Evolutionary conservation across 2,329 filamentous ascomycete species (phyloP).

Genomic region (Fusarium sarcochroum): DNA sequence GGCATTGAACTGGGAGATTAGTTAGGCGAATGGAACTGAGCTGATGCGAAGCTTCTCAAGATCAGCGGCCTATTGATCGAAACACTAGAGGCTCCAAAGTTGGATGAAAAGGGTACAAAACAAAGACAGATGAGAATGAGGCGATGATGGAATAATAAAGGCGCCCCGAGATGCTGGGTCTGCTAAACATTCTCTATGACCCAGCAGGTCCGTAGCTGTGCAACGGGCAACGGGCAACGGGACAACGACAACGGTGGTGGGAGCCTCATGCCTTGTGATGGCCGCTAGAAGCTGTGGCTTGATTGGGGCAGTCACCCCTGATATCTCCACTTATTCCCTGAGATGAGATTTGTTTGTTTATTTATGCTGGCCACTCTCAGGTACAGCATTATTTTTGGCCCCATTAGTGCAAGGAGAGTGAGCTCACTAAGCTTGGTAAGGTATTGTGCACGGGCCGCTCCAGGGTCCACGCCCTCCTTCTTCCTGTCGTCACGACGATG

Average conservation of each 20-base stretch:
- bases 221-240: conserved; percentile 51
- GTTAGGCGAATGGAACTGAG: conserved; percentile 41
- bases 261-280: conserved; percentile 33
- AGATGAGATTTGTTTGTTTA: conserved; percentile 54
- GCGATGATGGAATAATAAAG: conserved; percentile 45
- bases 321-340: conserved; percentile 36
- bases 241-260: conserved; percentile 42
- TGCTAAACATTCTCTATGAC: conserved; percentile 27
- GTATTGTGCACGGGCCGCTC: conserved; percentile 45
- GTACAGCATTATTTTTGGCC: conserved; percentile 45
- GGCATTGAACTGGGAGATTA: conserved; percentile 46
- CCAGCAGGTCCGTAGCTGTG: conserved; percentile 43
- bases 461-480: conserved; percentile 27
- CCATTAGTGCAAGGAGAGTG: conserved; percentile 41
- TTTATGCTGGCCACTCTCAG: conserved; percentile 48
- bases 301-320: conserved; percentile 27
- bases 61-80: conserved; percentile 18
- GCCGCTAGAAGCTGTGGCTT: conserved; percentile 37
- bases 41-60: conserved; percentile 27
- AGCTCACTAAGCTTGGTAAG: conserved; percentile 34
- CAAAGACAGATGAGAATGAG: conserved; percentile 23
- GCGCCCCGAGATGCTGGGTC: conserved; percentile 33
- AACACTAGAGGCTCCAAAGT: conserved; percentile 14
- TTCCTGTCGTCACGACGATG: conserved; percentile 54
- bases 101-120: conserved; percentile 19